These are phyloP conservation scores for Suhomyces bokatorum DNA, from an alignment of 1,139 yeast species.

Conservation along the genomic window DNA sequence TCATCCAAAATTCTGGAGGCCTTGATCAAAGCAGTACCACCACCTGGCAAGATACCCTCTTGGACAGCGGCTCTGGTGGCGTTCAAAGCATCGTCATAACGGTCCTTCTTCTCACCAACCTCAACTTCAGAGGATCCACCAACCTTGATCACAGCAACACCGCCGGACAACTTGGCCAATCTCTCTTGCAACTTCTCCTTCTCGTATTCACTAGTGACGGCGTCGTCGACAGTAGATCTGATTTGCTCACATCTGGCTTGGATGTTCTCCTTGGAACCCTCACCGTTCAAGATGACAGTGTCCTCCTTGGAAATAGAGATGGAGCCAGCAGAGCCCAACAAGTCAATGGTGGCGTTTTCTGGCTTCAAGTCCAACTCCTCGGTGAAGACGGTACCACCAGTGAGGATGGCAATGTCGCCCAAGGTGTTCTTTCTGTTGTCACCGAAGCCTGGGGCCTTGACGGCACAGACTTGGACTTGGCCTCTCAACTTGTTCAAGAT, in stretches of 20 bases:
- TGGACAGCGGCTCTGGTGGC: slow-evolving; percentile 99
- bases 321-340: slow-evolving; percentile 91
- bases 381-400: slow-evolving; percentile 98
- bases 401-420: slow-evolving; percentile 94
- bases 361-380: slow-evolving; percentile 98
- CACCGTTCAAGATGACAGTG: slow-evolving; percentile 93
- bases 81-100: slow-evolving; percentile 98
- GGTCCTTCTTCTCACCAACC: slow-evolving; percentile 99
- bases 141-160: slow-evolving; percentile 98
- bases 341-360: slow-evolving; percentile 89
- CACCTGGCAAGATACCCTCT: slow-evolving; percentile 99
- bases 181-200: slow-evolving; percentile 98
- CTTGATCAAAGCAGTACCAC: slow-evolving; percentile 98
- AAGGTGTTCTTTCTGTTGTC: slow-evolving; percentile 98
- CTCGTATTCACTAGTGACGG: slow-evolving; percentile 89
- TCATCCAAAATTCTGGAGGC: slow-evolving; percentile 82
- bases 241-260: slow-evolving; percentile 95
- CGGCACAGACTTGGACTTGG: slow-evolving; percentile 98
- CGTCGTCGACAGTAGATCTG: slow-evolving; percentile 74
- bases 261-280: slow-evolving; percentile 87
- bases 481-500: slow-evolving; percentile 98
- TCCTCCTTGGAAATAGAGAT: slow-evolving; percentile 96
- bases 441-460: slow-evolving; percentile 99
- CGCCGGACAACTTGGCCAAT: slow-evolving; percentile 96
- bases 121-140: slow-evolving; percentile 99